Conservation (phyloP, 352 stramenopile species). For the Pythium sukuiense region DNA sequence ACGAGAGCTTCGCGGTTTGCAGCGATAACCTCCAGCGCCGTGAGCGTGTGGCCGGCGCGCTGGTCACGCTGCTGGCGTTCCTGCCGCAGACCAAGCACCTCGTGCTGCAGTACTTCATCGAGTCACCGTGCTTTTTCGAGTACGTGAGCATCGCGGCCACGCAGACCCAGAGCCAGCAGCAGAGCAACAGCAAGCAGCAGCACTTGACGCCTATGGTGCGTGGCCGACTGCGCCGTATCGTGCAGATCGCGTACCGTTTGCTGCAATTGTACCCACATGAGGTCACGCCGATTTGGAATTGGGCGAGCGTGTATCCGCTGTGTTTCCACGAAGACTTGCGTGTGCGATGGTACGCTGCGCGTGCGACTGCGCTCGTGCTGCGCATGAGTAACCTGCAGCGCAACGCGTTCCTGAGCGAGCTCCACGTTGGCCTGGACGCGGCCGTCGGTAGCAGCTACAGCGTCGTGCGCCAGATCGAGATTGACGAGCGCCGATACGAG, state of each 20-base stretch:
- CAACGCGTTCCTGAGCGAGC: conserved; percentile 58
- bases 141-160: conserved; percentile 49
- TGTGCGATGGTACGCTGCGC: conserved; percentile 65
- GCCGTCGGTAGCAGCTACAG: conserved; percentile 38
- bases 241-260: conserved; percentile 58
- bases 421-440: conserved; percentile 48
- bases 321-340: conserved; percentile 64
- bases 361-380: conserved; percentile 57
- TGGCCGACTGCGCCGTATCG: conserved; percentile 51
- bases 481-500: conserved; percentile 55
- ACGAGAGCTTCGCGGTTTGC: conserved; percentile 27
- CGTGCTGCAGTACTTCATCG: conserved; percentile 63
- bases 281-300: conserved; percentile 74
- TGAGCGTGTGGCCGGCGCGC: conserved; percentile 51
- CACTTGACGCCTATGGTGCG: conserved; percentile 30
- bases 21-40: conserved; percentile 48
- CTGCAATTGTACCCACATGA: conserved; percentile 52
- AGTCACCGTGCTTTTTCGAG: conserved; percentile 77
- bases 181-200: conserved; percentile 25
- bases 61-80: conserved; percentile 55
- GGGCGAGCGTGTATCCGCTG: conserved; percentile 77
- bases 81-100: conserved; percentile 56
- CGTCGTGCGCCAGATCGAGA: conserved; percentile 51
- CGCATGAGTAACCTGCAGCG: conserved; percentile 70
- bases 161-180: conserved; percentile 8